Base-by-base conservation (phyloP, 2,329 filamentous ascomycete species). In the Aspergillus oerlinghausenensis region DNA sequence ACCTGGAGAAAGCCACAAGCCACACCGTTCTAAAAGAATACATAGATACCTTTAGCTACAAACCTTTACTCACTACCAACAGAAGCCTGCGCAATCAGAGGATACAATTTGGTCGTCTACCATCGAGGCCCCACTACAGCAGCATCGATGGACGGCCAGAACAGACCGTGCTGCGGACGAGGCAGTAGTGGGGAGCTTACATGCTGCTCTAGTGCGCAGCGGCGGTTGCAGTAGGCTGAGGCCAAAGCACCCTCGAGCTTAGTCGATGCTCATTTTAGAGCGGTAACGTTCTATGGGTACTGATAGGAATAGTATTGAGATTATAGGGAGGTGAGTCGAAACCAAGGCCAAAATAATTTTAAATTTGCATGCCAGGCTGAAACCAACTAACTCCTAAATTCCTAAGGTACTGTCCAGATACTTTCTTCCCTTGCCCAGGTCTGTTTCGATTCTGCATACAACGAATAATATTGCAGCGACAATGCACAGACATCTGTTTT, bases 171-270 rank as follows among this genome's bases (percentile, higher is more conserved):
- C 54, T 49, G 29, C 51, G 50, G 54, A 49, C 51, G 51, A 55
- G 50, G 51, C 51, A 50, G 29, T 55, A 19, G 26, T 43, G 45
- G 57, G 55, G 57, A 23, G 57, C 51, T 59, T 50, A 56, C 57
- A 49, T 53, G 57, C 54, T 47, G 52, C 26, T 54, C 51, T 56
- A 54, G 54, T 53, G 50, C 49, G 38, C 45, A 53, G 56, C 56
- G 55, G 38, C 43, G 38, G 32, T 38, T 50, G 48, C 54, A 58
- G 54, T 50, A 53, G 48, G 28, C 45, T 26, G 54, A 35, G 54
- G 57, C 57, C 57, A 56, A 54, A 56, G 56, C 54, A 56, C 57
- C 43, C 55, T 54, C 32, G 32, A 58, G 53, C 40, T 54, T 50
- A 38, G 48, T 35, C 26, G 38, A 48, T 25, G 48, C 47, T 8